Evolutionary conservation across 208 protist species (phyloP), one percentile per base, ranked within the genome.

Genomic region (Acanthamoeba sp.): DNA sequence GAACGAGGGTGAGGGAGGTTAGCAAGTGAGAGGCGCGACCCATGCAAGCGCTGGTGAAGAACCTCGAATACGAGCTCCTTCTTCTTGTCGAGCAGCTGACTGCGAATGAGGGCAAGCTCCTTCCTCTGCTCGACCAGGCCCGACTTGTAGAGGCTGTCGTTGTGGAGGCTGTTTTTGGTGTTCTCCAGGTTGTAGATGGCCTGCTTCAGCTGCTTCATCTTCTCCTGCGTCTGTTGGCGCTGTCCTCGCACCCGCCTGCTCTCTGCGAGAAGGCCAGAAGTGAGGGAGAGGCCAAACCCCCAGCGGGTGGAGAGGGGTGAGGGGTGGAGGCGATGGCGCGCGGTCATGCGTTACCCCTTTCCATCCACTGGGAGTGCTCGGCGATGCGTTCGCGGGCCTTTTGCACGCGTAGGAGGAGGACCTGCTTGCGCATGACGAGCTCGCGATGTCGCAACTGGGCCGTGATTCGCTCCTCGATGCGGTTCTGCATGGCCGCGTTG

Each of bases 121-220:
- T 45, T 45, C 38, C 38, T 42, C 69, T 78, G 69, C 69, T 78
- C 34, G 6, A 45, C 14, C 34, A 78, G 34, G 9, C 69, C 69
- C 34, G 69, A 78, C 29, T 45, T 78, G 69, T 78, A 78, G 38
- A 38, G n/a, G 34, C 20, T 42, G 20, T 78, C 69, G 22, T 78
- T 78, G 69, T 78, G 38, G 27, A 78, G 69, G 69, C 69, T 42
- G 34, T 45, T 38, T 18, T 78, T 78, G 69, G 9, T 78, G 69
- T 78, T 24, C 38, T 78, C 69, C 36, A 78, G 20, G 69, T n/a
- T 38, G 69, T 78, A 78, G 69, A 78, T 78, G 29, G 69, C 69
- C 38, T 78, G 69, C 69, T 78, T 78, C 7, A 78, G 38, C 3
- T 45, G 69, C 69, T 78, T 42, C 69, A 45, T 78, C n/a, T 42